Conservation (phyloP, 495 filamentous ascomycete genomes). For the Neurospora pannonica region DNA sequence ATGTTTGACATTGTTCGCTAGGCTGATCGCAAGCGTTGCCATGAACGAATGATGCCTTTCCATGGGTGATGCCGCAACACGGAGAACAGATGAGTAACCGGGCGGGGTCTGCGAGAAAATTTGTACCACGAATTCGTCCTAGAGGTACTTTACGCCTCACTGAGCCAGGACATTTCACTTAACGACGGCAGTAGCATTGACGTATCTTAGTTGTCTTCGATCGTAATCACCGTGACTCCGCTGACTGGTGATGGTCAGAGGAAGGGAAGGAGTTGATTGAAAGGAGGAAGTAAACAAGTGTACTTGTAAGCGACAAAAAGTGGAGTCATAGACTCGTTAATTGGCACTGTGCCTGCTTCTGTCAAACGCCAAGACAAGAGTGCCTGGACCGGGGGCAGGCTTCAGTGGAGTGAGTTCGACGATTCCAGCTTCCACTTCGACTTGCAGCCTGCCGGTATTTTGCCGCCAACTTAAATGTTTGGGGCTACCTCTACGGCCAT, state of each 20-base stretch:
- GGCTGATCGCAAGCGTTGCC: too few relatives aligned
- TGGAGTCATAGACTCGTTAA: not conserved
- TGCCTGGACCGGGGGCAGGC: not conserved
- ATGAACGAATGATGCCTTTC: too few relatives aligned
- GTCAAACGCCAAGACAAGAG: not conserved
- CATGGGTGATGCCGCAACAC: too few relatives aligned
- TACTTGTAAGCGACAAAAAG: not conserved
- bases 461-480: conserved; percentile 1
- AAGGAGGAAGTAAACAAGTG: not conserved
- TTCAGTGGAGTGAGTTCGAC: not conserved
- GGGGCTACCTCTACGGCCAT: not conserved
- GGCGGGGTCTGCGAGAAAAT: not conserved
- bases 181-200: not conserved
- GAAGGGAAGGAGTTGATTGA: not conserved
- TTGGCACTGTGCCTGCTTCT: not conserved
- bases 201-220: too few relatives aligned
- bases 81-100: not conserved
- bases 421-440: not conserved
- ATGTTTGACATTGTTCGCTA: too few relatives aligned
- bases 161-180: not conserved
- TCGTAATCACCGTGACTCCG: too few relatives aligned
- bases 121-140: not conserved
- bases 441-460: not conserved
- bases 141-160: not conserved
- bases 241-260: too few relatives aligned